Evolutionary conservation across 106 monocot species (phyloP).

Genomic region (Dendrobium nobile): DNA sequence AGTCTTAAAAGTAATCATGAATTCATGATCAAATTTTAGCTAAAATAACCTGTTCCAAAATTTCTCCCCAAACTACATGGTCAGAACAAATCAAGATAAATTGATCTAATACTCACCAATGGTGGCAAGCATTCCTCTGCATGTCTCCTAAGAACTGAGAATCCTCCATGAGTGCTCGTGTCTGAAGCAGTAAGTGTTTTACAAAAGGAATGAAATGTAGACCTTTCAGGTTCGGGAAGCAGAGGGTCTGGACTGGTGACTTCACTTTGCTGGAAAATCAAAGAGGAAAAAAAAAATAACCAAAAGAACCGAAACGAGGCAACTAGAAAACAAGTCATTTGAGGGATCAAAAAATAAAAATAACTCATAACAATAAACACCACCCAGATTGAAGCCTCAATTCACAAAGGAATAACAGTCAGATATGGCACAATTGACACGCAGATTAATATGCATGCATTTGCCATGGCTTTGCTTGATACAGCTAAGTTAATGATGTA

Average conservation of each 20-base stretch:
- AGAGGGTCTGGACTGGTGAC: constrained; percentile 46
- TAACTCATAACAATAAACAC: too few species aligned
- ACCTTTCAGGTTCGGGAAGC: constrained; percentile 42
- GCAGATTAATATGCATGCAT: too few species aligned
- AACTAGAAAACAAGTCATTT: background rate
- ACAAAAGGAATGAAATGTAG: constrained; percentile 67
- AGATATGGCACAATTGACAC: too few species aligned
- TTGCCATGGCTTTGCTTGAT: too few species aligned
- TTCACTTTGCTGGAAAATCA: constrained; percentile 35
- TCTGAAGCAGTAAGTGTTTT: constrained; percentile 95
- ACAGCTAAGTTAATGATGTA: too few species aligned
- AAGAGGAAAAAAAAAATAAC: background rate
- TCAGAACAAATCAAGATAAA: too few species aligned
- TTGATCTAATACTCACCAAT: constrained; percentile 35
- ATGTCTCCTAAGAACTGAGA: constrained; percentile 87
- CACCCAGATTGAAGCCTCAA: too few species aligned
- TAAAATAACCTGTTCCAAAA: too few species aligned
- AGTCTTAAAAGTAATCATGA: too few species aligned
- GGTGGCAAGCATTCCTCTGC: constrained; percentile 93
- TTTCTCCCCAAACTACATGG: too few species aligned
- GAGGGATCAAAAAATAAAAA: background rate
- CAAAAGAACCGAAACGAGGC: background rate
- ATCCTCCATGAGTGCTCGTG: constrained; percentile 96
- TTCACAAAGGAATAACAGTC: too few species aligned
- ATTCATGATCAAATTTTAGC: too few species aligned